Conservation (phyloP, 257 asterid species). For the Gentiana dahurica region DNA sequence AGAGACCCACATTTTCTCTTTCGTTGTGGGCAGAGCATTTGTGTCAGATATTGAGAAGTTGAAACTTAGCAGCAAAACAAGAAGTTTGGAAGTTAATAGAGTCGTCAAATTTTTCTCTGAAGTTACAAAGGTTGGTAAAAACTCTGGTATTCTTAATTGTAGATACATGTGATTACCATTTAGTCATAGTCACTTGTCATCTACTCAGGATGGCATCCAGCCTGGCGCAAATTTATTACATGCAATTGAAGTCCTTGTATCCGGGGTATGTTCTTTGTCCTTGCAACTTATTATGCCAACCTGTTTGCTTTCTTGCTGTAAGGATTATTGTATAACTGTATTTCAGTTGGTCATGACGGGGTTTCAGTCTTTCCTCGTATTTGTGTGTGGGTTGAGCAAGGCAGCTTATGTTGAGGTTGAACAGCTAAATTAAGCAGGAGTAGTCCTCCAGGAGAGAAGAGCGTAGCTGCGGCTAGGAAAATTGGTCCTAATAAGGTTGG, state of each 20-base stretch:
- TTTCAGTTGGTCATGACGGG: not conserved
- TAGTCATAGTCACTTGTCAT: constrained; percentile 14
- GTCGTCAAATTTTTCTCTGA: constrained; percentile 72
- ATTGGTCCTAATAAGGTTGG: no score
- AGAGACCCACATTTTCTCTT: constrained; percentile 93
- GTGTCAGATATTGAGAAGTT: constrained; percentile 95
- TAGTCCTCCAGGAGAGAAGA: no score
- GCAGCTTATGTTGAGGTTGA: no score
- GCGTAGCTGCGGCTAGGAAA: no score
- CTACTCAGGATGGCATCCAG: constrained; percentile 69
- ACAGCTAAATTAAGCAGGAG: no score
- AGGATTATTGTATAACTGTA: not conserved
- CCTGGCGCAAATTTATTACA: constrained; percentile 88
- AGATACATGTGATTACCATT: no score
- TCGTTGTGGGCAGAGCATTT: constrained; percentile 97
- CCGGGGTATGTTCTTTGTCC: constrained; percentile 56
- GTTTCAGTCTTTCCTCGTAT: not conserved
- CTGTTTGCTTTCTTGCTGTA: not conserved
- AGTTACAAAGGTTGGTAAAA: constrained; percentile 50
- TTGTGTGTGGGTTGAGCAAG: no score
- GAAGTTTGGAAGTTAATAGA: constrained; percentile 83
- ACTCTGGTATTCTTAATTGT: no score
- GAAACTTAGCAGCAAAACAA: constrained; percentile 87
- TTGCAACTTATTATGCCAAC: constrained; percentile 11
- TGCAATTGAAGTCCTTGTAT: constrained; percentile 91